Evolutionary conservation across 257 asterid species (phyloP).

Genomic region (Scutellaria minor): DNA sequence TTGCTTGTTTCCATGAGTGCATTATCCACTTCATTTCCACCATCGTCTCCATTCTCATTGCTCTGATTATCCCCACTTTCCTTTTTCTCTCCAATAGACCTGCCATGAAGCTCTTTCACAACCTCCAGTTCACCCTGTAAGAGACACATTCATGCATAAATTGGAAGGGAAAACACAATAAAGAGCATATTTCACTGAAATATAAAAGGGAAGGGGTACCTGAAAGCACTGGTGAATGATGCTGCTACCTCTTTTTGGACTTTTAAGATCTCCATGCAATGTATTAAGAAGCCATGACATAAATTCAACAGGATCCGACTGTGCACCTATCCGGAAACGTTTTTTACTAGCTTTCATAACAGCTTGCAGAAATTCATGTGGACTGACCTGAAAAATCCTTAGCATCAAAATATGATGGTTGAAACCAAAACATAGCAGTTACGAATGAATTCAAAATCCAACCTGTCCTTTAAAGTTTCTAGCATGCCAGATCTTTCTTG

Average conservation of each 20-base stretch:
- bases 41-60: slow-evolving; percentile 48
- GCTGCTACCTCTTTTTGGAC: slow-evolving; percentile 69
- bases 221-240: slow-evolving; percentile 93
- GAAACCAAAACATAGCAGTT: background rate
- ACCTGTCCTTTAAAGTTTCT: slow-evolving; percentile 99
- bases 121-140: slow-evolving; percentile 96
- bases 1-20: slow-evolving; percentile 59
- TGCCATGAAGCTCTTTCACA: slow-evolving; percentile 65
- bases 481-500: slow-evolving; percentile 95
- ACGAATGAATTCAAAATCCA: slow-evolving; percentile 26
- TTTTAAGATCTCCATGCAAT: slow-evolving; percentile 73
- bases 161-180: background rate
- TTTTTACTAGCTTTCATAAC: slow-evolving; percentile 95
- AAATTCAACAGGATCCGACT: slow-evolving; percentile 97
- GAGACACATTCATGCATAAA: slow-evolving; percentile 30
- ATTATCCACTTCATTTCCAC: slow-evolving; percentile 45
- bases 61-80: slow-evolving; percentile 44
- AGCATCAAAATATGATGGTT: slow-evolving; percentile 32
- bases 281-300: slow-evolving; percentile 97
- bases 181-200: slow-evolving; percentile 6
- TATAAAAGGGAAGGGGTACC: slow-evolving; percentile 46
- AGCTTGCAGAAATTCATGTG: slow-evolving; percentile 96
- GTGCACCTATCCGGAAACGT: slow-evolving; percentile 82
- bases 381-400: slow-evolving; percentile 82
- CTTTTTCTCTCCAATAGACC: slow-evolving; percentile 46